Evolutionary conservation across 352 stramenopile genomes (phyloP), one percentile per base, ranked within the genome.

Genomic region (Phytopythium boreale): DNA sequence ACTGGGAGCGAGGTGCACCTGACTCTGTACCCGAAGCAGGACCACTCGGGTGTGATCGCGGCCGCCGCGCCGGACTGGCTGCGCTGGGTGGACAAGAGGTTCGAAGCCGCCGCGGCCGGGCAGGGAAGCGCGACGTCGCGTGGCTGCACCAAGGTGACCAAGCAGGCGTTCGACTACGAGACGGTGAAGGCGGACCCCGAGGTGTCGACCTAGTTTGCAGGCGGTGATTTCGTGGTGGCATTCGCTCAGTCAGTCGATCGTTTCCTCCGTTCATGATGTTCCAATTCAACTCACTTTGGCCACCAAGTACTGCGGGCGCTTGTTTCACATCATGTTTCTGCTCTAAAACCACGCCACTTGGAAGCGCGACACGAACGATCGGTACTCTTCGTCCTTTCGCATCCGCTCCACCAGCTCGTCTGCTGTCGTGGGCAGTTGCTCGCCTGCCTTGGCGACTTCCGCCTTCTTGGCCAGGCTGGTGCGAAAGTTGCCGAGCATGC

Each of bases 401-500:
- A 88, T 67, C 4, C 49, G 44, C 37, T 64, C 29, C 19, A 77
- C 62, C 22, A 85, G 68, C 34, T 77, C 63, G 6, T 69, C 60
- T 4, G 64, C 69, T 5, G 63, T 77, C 50, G 50, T 59, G 4
- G 77, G 78, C n/a, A 88, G 51, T n/a, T 47, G 47, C 62, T 79
- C 61, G 56, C 51, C 61, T 64, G 59, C 49, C 26, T n/a, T 3
- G 11, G n/a, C 56, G 1, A 53, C 11, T 46, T 63, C 56, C 49
- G 84, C 19, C 15, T 17, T 39, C 36, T 46, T 59, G 29, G n/a
- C 22, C 3, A 44, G 65, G 37, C 87, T 85, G 15, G 52, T 63
- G 63, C 72, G 76, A 34, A 91, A 91, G 62, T 80, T 89, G 24
- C 14, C n/a, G 17, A 93, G 71, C 81, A 92, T 90, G 51, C 77